Evolutionary conservation across 495 filamentous ascomycete genomes (phyloP).

Genomic region (Xylaria intraflava): DNA sequence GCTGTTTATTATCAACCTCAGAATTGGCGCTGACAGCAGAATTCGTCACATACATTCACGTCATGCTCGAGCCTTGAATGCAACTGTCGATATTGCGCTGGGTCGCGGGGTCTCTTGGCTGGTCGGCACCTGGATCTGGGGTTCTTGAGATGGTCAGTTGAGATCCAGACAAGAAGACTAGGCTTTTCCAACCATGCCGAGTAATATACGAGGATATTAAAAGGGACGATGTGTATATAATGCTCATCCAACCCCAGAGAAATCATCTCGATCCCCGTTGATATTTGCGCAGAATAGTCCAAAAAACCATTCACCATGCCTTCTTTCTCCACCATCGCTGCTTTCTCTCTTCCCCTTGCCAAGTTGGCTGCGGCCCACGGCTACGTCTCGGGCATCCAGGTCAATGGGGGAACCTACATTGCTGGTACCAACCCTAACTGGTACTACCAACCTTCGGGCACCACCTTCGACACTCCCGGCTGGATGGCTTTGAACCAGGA

Average conservation of each 20-base stretch:
- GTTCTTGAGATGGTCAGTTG: too few relatives aligned
- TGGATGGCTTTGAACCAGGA: constrained; percentile 46
- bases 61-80: constrained; percentile 3
- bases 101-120: background rate
- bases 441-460: constrained; percentile 11
- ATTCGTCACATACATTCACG: background rate
- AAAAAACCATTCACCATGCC: constrained; percentile 6
- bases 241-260: background rate
- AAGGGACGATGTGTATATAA: background rate
- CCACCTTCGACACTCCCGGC: constrained; percentile 2
- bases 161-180: background rate
- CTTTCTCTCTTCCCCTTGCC: constrained; percentile 5
- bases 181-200: background rate
- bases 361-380: constrained; percentile 47
- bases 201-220: background rate
- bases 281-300: constrained; percentile 1
- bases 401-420: constrained; percentile 44
- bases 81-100: background rate
- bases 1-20: background rate
- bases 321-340: constrained; percentile 4
- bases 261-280: constrained; percentile 4
- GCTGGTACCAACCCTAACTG: constrained; percentile 15
- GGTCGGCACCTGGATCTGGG: background rate
- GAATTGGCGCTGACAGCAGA: background rate
- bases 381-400: constrained; percentile 51